phyloP scores from a whole-genome alignment of 306 rosid genomes.

The Nissolia schottii region DNA sequence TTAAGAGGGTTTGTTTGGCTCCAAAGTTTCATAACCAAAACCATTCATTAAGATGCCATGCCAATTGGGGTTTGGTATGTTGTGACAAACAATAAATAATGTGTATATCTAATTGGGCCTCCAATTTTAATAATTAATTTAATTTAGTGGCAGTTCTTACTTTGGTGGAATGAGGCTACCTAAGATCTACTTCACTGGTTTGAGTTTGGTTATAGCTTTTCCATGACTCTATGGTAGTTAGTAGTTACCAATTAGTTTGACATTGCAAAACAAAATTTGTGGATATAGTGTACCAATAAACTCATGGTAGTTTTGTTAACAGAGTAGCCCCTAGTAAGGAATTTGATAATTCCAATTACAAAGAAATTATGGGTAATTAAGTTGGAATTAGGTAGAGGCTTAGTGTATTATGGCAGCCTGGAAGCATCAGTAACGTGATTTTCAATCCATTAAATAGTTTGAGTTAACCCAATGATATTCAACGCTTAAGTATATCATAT shows the following conservation, averaged over 20 bases:
- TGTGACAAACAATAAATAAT: conserved; percentile 11
- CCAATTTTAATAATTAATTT: background rate
- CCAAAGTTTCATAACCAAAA: conserved; percentile 13
- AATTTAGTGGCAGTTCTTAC: conserved; percentile 3
- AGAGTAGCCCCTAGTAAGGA: background rate
- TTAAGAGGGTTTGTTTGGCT: background rate
- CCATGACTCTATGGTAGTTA: background rate
- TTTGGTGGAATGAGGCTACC: conserved; percentile 30
- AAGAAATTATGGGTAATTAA: background rate
- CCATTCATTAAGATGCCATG: conserved; percentile 13
- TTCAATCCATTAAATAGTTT: background rate
- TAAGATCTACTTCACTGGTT: conserved; percentile 26
- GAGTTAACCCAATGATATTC: background rate
- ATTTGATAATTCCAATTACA: background rate
- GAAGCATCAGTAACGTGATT: background rate
- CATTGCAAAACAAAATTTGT: background rate
- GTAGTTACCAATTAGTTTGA: background rate
- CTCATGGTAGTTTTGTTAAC: background rate
- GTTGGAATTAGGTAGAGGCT: background rate
- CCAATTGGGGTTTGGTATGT: conserved; percentile 19
- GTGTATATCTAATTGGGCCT: conserved; percentile 12
- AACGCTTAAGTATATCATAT: background rate
- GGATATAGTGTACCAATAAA: background rate
- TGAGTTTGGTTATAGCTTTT: conserved; percentile 23
- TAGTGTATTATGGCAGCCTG: background rate